phyloP scores from a whole-genome alignment of 768 basidiomycete genomes.

The Boletus huronensis region DNA sequence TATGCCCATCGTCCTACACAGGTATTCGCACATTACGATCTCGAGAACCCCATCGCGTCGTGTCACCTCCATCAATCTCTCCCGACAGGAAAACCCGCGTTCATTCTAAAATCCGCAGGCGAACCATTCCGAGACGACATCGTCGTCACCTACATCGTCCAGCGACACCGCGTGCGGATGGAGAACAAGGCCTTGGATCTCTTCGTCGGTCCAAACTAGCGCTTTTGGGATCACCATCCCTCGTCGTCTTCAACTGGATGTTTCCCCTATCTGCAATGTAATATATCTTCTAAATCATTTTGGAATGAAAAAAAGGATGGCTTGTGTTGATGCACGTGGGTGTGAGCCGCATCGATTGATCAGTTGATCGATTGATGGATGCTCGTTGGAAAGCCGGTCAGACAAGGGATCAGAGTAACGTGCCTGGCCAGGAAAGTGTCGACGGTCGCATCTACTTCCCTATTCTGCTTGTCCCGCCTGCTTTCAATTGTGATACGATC shows the following conservation, averaged over 20 bases:
- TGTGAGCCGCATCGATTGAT: background rate
- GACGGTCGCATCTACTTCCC: too few relatives aligned
- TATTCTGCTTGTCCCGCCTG: background rate
- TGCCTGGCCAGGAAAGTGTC: background rate
- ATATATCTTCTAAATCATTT: background rate
- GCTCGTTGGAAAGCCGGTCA: too few relatives aligned
- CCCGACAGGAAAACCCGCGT: slow-evolving; percentile 12
- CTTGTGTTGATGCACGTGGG: background rate
- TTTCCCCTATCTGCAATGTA: background rate
- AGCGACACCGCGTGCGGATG: slow-evolving; percentile 22
- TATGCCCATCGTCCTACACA: background rate
- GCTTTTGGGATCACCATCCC: too few relatives aligned
- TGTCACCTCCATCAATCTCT: slow-evolving; percentile 15
- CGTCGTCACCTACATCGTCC: slow-evolving; percentile 27
- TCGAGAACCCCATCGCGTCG: slow-evolving; percentile 21
- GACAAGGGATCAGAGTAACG: background rate
- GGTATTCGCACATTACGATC: slow-evolving; percentile 26
- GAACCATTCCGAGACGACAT: slow-evolving; percentile 32
- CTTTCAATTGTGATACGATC: too few relatives aligned
- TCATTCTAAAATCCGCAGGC: slow-evolving; percentile 20
- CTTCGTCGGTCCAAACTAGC: slow-evolving; percentile 20
- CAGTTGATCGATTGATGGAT: background rate
- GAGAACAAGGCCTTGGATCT: slow-evolving; percentile 27
- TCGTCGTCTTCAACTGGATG: too few relatives aligned
- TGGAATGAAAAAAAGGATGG: background rate